These are phyloP conservation scores for Tuber calosporum DNA, from an alignment of 495 filamentous ascomycete species.

Conservation along the genomic window DNA sequence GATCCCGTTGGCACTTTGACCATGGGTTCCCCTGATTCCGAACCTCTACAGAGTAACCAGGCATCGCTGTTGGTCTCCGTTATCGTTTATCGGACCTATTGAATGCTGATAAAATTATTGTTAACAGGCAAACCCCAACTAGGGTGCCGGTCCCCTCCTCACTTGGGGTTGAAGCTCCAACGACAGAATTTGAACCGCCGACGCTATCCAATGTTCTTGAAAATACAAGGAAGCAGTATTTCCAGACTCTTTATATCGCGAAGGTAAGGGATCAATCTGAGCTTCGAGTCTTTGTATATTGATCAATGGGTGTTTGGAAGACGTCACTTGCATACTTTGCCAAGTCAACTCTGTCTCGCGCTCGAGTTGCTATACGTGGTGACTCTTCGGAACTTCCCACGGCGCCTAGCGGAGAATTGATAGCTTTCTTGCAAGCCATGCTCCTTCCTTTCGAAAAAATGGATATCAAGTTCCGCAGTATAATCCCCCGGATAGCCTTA, in stretches of 20 bases:
- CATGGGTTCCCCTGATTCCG: slow-evolving; percentile 27
- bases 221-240: slow-evolving; percentile 67
- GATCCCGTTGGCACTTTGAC: slow-evolving; percentile 21
- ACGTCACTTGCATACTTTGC: slow-evolving; percentile 93
- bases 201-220: slow-evolving; percentile 59
- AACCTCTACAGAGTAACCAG: background rate
- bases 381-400: slow-evolving; percentile 47
- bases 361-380: slow-evolving; percentile 65
- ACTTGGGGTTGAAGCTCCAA: background rate
- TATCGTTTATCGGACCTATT: background rate
- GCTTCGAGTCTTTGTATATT: background rate
- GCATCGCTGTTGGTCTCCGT: background rate
- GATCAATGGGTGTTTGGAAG: slow-evolving; percentile 45
- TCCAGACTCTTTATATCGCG: slow-evolving; percentile 83
- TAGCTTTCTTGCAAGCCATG: slow-evolving; percentile 61
- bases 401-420: slow-evolving; percentile 47
- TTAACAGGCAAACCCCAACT: slow-evolving; percentile 2
- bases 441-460: slow-evolving; percentile 66
- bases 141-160: slow-evolving; percentile 11
- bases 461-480: slow-evolving; percentile 81
- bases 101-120: background rate
- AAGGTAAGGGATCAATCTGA: slow-evolving; percentile 50
- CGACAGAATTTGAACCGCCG: slow-evolving; percentile 43
- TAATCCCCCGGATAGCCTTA: slow-evolving; percentile 59
- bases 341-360: slow-evolving; percentile 87